phyloP scores from a whole-genome alignment of 2,329 filamentous ascomycete species.

The Aspergillus japonicus region DNA sequence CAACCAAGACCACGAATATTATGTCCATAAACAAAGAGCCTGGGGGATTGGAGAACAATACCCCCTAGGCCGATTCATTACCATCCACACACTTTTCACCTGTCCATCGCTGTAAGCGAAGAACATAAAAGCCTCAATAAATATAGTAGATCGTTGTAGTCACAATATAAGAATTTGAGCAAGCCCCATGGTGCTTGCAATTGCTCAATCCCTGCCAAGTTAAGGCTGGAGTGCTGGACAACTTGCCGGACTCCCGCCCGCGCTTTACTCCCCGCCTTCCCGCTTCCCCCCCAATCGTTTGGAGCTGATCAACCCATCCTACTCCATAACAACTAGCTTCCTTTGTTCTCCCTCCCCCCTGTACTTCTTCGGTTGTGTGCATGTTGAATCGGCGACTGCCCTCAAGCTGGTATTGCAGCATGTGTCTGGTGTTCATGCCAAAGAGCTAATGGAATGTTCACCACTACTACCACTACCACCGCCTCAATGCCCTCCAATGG shows the following conservation, averaged over 20 bases:
- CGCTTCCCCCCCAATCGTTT: neutral
- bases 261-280: neutral
- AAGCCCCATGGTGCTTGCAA: neutral
- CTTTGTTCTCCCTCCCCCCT: slow-evolving; percentile 2
- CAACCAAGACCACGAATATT: slow-evolving; percentile 19
- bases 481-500: slow-evolving; percentile 40
- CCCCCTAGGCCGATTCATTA: neutral
- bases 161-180: too few relatives aligned
- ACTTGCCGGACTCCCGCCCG: neutral
- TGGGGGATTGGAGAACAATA: neutral
- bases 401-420: slow-evolving; percentile 17
- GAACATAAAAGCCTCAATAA: neutral
- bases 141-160: too few relatives aligned
- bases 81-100: neutral
- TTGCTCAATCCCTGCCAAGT: neutral
- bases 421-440: slow-evolving; percentile 23
- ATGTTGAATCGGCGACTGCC: slow-evolving; percentile 10
- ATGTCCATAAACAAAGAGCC: slow-evolving; percentile 21
- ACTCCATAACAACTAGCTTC: neutral
- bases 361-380: neutral
- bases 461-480: slow-evolving; percentile 29
- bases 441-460: slow-evolving; percentile 37
- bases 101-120: neutral
- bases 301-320: neutral
- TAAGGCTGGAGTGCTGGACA: neutral